Evolutionary conservation across 495 filamentous ascomycete species (phyloP).

Genomic region (Cercophora scortea): DNA sequence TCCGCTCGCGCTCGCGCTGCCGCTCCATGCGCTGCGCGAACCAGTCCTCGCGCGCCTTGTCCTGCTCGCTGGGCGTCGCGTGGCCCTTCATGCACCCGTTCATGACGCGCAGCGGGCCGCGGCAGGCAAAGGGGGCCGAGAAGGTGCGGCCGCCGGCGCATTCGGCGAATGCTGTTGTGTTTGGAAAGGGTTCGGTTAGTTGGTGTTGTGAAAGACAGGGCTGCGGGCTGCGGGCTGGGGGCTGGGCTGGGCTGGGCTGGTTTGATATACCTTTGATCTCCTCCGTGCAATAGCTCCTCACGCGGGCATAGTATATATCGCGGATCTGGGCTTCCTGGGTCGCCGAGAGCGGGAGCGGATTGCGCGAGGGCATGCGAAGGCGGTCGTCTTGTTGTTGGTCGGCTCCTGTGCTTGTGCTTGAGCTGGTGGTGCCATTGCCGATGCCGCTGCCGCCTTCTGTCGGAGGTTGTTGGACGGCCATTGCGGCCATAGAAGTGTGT

Average conservation of each 20-base stretch:
- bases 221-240: too few species aligned
- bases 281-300: slow-evolving; percentile 65
- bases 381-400: neutral
- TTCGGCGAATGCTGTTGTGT: slow-evolving; percentile 64
- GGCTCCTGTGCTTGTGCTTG: neutral
- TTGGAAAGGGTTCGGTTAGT: neutral
- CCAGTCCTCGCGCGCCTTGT: slow-evolving; percentile 90
- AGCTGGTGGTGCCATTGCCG: neutral
- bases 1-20: slow-evolving; percentile 51
- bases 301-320: slow-evolving; percentile 81
- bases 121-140: slow-evolving; percentile 77
- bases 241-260: too few species aligned
- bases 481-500: slow-evolving; percentile 24
- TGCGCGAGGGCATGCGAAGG: slow-evolving; percentile 57
- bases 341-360: slow-evolving; percentile 87
- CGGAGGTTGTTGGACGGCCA: slow-evolving; percentile 16
- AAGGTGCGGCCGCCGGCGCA: slow-evolving; percentile 83
- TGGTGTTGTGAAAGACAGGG: too few species aligned
- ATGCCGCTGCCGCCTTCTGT: neutral
- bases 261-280: slow-evolving; percentile 84
- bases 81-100: slow-evolving; percentile 86
- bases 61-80: slow-evolving; percentile 76
- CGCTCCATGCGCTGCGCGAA: slow-evolving; percentile 66
- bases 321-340: slow-evolving; percentile 86
- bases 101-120: slow-evolving; percentile 70